Base-by-base conservation (phyloP, 768 basidiomycete species). In the Phaeotremella skinneri region DNA sequence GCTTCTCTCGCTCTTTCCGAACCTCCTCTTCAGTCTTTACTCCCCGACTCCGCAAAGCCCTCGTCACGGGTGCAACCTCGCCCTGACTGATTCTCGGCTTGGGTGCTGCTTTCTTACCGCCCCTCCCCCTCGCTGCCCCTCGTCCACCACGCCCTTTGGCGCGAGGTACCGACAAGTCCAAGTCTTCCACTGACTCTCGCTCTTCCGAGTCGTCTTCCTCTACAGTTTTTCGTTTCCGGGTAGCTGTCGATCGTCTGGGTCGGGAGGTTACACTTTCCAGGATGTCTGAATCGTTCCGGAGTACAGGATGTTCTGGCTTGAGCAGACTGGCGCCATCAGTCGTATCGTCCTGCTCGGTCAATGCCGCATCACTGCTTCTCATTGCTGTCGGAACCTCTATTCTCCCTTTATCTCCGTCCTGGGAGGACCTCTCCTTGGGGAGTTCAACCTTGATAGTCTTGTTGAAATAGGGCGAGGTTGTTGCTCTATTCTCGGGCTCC, bases 1-100 rank as follows among this genome's bases (percentile, higher is more conserved):
- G 85, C 69, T 73, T 70, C 61, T 81, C 80, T 62, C 69, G 73
- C 67, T 85, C 84, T 70, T 81, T 80, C 68, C 80, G 75, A 32
- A 81, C 56, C 67, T 82, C 78, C 45, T 80, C 80, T 49, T 79
- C 75, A 51, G 79, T 82, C 78, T 86, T 89, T 59, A 80, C 74
- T 26, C 69, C 70, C 31, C 87, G 82, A 47, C 86, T 82, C 26
- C 88, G 82, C 62, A 88, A 79, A 25, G 82, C 83, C 45, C 86
- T 81, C 45, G 80, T 80, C 37, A 80, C 59, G 32, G 75, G 69
- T 61, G 78, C 61, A 30, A 68, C 58, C 27, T 64, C 43, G 29
- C 54, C 51, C 5, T 23, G 49, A 16, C 25, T 60, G n/a, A 59
- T 29, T 16, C 43, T 21, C 17, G 14, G 20, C 14, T 30, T 27